A percentile compares a stretch with the other conserved stretches of the same genome.
Evolutionary conservation across 345 rosid species (phyloP).

Genomic region (Citrus hindsii): DNA sequence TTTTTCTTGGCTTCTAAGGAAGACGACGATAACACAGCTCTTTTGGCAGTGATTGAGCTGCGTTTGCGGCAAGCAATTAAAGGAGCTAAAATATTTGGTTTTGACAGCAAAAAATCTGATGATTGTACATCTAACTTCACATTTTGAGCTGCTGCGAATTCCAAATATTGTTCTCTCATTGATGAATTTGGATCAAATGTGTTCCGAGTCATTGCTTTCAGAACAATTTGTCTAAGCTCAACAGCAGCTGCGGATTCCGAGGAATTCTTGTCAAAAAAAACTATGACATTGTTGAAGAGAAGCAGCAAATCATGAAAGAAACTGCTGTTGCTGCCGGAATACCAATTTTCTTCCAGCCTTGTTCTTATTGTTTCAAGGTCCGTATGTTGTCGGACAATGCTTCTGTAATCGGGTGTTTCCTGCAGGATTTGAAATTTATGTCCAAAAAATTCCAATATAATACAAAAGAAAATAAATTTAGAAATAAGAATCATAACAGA

Average conservation of each 20-base stretch:
- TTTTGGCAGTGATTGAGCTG: slow-evolving; percentile 37
- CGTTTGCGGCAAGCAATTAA: slow-evolving; percentile 45
- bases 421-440: slow-evolving; percentile 16
- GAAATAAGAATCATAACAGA: neutral
- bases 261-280: slow-evolving; percentile 41
- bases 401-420: slow-evolving; percentile 45
- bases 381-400: slow-evolving; percentile 47
- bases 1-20: slow-evolving; percentile 28
- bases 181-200: slow-evolving; percentile 15
- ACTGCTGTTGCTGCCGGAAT: slow-evolving; percentile 34
- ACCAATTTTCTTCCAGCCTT: slow-evolving; percentile 45
- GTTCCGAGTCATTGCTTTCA: slow-evolving; percentile 38
- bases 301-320: slow-evolving; percentile 61
- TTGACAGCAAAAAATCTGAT: slow-evolving; percentile 21
- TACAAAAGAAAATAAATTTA: neutral
- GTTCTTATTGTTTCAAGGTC: slow-evolving; percentile 46
- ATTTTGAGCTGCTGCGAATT: neutral
- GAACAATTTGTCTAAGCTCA: slow-evolving; percentile 43
- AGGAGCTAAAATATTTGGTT: slow-evolving; percentile 35
- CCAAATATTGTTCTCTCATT: slow-evolving; percentile 16
- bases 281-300: slow-evolving; percentile 50
- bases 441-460: neutral
- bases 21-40: slow-evolving; percentile 16
- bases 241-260: slow-evolving; percentile 39
- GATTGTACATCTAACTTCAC: slow-evolving; percentile 22